phyloP scores from a whole-genome alignment of 139 green algal genomes.

The Edaphochlamys debaryana region DNA sequence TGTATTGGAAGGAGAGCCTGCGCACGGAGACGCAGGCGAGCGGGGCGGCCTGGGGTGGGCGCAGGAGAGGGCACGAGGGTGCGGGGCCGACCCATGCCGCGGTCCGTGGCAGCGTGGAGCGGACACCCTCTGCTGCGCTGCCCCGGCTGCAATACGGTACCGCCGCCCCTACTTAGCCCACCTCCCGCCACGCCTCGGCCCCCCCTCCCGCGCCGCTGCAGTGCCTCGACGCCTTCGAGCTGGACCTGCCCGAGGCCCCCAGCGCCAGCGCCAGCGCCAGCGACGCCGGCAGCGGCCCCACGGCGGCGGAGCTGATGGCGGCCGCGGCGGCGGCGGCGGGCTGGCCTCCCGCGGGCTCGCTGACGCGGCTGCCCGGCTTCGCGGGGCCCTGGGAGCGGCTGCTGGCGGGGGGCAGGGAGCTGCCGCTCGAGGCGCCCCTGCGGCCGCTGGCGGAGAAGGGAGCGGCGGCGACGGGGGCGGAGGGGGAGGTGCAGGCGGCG shows the following conservation, averaged over 20 bases:
- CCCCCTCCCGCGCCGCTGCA: neutral
- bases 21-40: slow-evolving; percentile 56
- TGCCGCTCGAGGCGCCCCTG: neutral
- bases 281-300: neutral
- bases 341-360: slow-evolving; percentile 50
- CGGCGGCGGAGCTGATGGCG: slow-evolving; percentile 32
- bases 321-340: slow-evolving; percentile 35
- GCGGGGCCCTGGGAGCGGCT: slow-evolving; percentile 64
- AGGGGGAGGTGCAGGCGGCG: neutral
- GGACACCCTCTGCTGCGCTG: no score
- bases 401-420: slow-evolving; percentile 25
- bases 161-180: no score
- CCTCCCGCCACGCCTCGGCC: no score
- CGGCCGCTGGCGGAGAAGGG: neutral
- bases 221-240: slow-evolving; percentile 6
- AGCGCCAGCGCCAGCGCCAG: neutral
- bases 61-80: no score
- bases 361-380: slow-evolving; percentile 76
- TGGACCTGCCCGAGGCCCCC: neutral
- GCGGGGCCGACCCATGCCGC: no score
- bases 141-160: no score
- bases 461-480: neutral
- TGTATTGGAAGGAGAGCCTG: slow-evolving; percentile 91
- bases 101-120: no score
- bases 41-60: no score